Percentiles rank a stretch among this genome's conserved stretches.
These are phyloP conservation scores for Prinsepia uniflora DNA, from an alignment of 306 rosid species.

Conservation along the genomic window DNA sequence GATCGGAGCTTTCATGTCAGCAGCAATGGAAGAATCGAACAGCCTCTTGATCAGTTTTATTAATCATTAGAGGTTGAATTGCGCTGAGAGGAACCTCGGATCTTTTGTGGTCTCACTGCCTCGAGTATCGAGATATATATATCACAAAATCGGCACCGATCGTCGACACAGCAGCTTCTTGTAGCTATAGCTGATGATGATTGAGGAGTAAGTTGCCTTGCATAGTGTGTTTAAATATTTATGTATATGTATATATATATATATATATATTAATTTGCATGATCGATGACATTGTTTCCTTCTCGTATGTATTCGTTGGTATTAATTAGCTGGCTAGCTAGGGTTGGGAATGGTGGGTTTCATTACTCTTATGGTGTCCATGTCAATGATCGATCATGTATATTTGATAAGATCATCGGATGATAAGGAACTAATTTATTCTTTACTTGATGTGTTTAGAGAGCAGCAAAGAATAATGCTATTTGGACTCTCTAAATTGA, in stretches of 20 bases:
- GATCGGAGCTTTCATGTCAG: constrained; percentile 98
- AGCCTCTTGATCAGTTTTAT: constrained; percentile 50
- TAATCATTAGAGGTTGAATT: constrained; percentile 63
- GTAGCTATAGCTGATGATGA: no score
- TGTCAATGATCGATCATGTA: neutral
- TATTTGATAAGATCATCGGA: neutral
- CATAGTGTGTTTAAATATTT: constrained; percentile 25
- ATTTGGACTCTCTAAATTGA: no score
- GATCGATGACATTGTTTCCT: constrained; percentile 30
- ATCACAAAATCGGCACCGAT: no score
- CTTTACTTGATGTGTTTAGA: neutral
- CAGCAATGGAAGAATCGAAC: constrained; percentile 51
- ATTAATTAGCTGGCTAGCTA: neutral
- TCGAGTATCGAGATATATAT: neutral
- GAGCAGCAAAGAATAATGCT: no score
- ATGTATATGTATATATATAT: constrained; percentile 36
- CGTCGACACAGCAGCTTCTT: constrained; percentile 19
- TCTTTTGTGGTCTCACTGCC: constrained; percentile 62
- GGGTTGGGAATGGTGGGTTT: constrained; percentile 35
- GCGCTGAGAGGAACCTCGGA: constrained; percentile 99
- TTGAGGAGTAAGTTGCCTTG: constrained; percentile 30
- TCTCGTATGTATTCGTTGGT: constrained; percentile 28
- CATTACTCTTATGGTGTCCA: constrained; percentile 11
- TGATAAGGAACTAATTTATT: constrained; percentile 32
- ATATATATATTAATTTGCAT: constrained; percentile 8